These are phyloP conservation scores for Potentilla sterilis DNA, from an alignment of 306 rosid species.

Conservation along the genomic window DNA sequence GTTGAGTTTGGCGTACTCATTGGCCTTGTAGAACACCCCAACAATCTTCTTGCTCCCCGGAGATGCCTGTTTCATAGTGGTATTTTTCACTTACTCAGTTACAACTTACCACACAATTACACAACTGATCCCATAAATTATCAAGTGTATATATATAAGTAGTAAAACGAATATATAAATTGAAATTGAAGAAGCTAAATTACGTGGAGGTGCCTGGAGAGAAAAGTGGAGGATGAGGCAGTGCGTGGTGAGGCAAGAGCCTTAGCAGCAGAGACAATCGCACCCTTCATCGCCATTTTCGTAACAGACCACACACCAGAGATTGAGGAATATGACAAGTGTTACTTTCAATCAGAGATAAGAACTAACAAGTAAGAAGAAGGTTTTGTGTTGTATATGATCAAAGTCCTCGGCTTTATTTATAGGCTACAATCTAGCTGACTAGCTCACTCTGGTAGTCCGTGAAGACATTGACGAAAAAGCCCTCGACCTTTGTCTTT, in stretches of 20 bases:
- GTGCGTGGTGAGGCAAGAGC: slow-evolving; percentile 36
- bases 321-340: neutral
- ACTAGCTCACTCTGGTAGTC: neutral
- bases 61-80: slow-evolving; percentile 49
- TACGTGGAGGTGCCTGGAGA: slow-evolving; percentile 53
- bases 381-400: neutral
- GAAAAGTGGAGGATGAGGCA: slow-evolving; percentile 27
- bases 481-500: no score
- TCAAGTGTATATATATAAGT: neutral
- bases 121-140: neutral
- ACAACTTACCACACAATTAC: neutral
- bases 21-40: slow-evolving; percentile 91
- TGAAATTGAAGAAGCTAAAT: neutral
- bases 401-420: neutral
- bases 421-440: slow-evolving; percentile 1
- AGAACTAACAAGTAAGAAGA: neutral
- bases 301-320: neutral
- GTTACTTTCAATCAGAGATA: neutral
- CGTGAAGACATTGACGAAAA: neutral
- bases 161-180: neutral
- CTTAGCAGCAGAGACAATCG: slow-evolving; percentile 44
- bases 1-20: slow-evolving; percentile 71
- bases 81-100: neutral
- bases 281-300: slow-evolving; percentile 56
- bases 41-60: slow-evolving; percentile 88